Evolutionary conservation across 2,329 filamentous ascomycete species (phyloP), one percentile per base, ranked within the genome.

Genomic region (Alternaria ethzedia): DNA sequence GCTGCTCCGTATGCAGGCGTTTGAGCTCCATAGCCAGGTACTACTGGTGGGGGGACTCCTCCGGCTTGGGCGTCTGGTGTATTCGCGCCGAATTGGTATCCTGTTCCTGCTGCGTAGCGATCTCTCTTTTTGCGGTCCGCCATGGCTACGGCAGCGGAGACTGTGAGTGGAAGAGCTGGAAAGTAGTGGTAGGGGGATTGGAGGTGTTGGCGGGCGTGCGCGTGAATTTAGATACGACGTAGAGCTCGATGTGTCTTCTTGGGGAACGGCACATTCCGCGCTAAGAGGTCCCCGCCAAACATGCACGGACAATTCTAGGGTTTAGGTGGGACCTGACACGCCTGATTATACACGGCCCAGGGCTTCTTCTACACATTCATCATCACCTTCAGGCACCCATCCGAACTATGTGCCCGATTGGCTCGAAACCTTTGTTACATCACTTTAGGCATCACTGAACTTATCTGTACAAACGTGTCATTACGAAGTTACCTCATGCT

Each of bases 71-170:
- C 72, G 63, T 73, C 87, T 36, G 84, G 87, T 61, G 91, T 89
- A 86, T 98, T 98, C 76, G 92, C 92, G 74, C 95, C 96, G 74
- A 98, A 96, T 63, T 97, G 95, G 81, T 97, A 99, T 49, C 95
- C 95, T 81, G 96, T 92, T 61, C 93, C 93, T 58, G 96, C 93
- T 59, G 96, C 96, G 84, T 98, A 98, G 61, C 92, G 91, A 85
- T 94, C 88, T 87, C 97, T 97, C 88, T 97, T 97, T 85, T 94
- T 94, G 59, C 69, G 71, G 63, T 76, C 75, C 66, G 75, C 75
- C 75, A 78, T 79, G 57, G 67, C 68, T 61, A 66, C 62, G 58
- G 69, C 54, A 59, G 72, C 66, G 44, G 64, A 52, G 25, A 62
- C 57, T 45, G 62, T 41, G 20, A 20, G 57, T 55, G 41, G 58